These are phyloP conservation scores for Ceratocystis variospora DNA, from an alignment of 2,329 filamentous ascomycete species.

Conservation along the genomic window DNA sequence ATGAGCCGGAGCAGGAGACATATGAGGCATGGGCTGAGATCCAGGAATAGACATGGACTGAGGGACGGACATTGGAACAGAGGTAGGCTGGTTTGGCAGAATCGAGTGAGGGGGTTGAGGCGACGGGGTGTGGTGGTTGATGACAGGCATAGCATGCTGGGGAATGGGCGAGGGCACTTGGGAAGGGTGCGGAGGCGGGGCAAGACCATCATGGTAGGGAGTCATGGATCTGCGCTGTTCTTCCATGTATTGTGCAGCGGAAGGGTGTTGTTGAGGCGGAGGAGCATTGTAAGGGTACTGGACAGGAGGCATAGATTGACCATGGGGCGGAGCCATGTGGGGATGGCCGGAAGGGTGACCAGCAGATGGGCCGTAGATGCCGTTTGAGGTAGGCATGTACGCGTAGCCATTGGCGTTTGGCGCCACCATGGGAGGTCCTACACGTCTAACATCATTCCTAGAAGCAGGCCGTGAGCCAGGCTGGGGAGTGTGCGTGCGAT, in stretches of 20 bases:
- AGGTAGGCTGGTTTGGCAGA: constrained; percentile 29
- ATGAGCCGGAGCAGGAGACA: constrained; percentile 42
- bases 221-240: constrained; percentile 62
- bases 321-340: constrained; percentile 2
- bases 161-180: constrained; percentile 41
- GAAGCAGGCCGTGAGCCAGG: constrained; percentile 22
- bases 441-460: constrained; percentile 27
- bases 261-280: constrained; percentile 25
- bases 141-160: constrained; percentile 22
- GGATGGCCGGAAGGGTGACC: constrained; percentile 13
- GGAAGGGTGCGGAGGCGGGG: constrained; percentile 47
- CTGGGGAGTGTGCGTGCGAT: constrained; percentile 23
- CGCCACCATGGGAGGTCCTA: constrained; percentile 21
- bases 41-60: constrained; percentile 9
- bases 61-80: constrained; percentile 6
- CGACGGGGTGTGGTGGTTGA: constrained; percentile 36
- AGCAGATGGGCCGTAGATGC: constrained; percentile 24
- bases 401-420: constrained; percentile 23
- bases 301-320: constrained; percentile 22
- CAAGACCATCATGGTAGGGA: constrained; percentile 18
- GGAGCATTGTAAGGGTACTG: constrained; percentile 23
- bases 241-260: constrained; percentile 58
- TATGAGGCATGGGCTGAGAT: constrained; percentile 34
- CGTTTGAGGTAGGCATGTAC: constrained; percentile 20
- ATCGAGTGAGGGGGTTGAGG: constrained; percentile 45